Evolutionary conservation across 805 yeast species (phyloP).

Genomic region (Yarrowia sp.): DNA sequence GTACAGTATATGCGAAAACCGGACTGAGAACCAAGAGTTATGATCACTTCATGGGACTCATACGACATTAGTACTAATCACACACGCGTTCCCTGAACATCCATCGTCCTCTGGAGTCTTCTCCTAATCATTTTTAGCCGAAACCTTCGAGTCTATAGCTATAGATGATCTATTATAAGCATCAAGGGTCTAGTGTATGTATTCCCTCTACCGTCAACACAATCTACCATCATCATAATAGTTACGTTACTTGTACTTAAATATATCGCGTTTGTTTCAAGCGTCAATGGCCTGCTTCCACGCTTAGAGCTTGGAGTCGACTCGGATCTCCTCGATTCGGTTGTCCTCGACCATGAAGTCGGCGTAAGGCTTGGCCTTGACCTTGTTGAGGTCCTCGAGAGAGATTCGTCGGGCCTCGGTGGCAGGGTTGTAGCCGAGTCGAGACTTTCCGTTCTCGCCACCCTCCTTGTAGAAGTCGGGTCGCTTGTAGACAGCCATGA

Average conservation of each 20-base stretch:
- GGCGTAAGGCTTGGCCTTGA: constrained; percentile 38
- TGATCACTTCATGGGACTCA: too few species aligned
- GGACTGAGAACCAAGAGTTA: too few species aligned
- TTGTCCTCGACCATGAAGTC: constrained; percentile 40
- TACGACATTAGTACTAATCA: too few species aligned
- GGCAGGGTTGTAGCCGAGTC: constrained; percentile 46
- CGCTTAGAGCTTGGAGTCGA: constrained; percentile 36
- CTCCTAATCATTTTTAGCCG: too few species aligned
- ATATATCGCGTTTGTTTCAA: not conserved
- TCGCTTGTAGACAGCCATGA: constrained; percentile 44
- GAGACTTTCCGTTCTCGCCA: constrained; percentile 43
- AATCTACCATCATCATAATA: not conserved
- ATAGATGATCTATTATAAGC: too few species aligned
- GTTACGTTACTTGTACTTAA: constrained; percentile 7
- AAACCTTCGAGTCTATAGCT: too few species aligned
- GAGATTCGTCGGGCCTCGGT: constrained; percentile 43
- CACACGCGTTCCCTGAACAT: too few species aligned
- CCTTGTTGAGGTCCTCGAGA: constrained; percentile 40
- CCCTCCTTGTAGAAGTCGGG: constrained; percentile 40
- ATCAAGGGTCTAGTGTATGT: too few species aligned
- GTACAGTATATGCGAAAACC: too few species aligned
- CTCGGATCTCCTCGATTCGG: constrained; percentile 39
- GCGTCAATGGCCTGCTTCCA: not conserved
- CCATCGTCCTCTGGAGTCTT: too few species aligned
- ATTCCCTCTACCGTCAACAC: too few species aligned